Evolutionary conservation across 441 rosid species (phyloP).

Genomic region (Monsonia emarginata): DNA sequence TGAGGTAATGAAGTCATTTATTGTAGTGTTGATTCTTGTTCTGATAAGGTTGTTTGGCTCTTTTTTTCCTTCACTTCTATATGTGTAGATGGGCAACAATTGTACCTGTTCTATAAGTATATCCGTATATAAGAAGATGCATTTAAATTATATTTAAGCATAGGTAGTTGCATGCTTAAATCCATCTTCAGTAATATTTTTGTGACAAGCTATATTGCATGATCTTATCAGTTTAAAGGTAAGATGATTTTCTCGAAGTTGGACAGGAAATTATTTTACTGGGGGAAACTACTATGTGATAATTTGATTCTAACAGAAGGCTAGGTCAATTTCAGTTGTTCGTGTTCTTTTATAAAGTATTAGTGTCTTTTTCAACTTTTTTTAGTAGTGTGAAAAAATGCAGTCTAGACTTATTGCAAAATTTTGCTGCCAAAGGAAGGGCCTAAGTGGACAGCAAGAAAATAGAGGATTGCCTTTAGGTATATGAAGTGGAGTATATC

Average conservation of each 20-base stretch:
- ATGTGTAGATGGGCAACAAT: no score
- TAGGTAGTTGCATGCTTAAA: background rate
- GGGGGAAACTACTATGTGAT: background rate
- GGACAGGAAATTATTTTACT: background rate
- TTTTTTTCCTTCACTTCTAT: no score
- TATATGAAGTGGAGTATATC: background rate
- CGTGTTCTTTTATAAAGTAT: background rate
- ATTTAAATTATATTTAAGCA: background rate
- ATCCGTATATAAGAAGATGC: background rate
- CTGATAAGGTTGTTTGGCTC: no score
- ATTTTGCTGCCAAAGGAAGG: background rate
- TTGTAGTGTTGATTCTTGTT: no score
- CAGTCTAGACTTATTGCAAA: background rate
- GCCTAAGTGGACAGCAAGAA: background rate
- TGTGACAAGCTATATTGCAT: background rate
- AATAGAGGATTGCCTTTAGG: background rate
- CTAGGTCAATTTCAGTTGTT: background rate
- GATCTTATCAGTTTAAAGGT: background rate
- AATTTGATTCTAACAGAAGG: background rate
- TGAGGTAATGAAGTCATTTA: conserved; percentile 53
- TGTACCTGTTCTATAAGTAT: background rate
- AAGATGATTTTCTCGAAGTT: background rate
- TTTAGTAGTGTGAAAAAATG: background rate
- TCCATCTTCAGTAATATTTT: background rate
- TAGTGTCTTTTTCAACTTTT: background rate